Conservation (phyloP, 805 yeast species). For the Metschnikowia baotianmanensis region DNA sequence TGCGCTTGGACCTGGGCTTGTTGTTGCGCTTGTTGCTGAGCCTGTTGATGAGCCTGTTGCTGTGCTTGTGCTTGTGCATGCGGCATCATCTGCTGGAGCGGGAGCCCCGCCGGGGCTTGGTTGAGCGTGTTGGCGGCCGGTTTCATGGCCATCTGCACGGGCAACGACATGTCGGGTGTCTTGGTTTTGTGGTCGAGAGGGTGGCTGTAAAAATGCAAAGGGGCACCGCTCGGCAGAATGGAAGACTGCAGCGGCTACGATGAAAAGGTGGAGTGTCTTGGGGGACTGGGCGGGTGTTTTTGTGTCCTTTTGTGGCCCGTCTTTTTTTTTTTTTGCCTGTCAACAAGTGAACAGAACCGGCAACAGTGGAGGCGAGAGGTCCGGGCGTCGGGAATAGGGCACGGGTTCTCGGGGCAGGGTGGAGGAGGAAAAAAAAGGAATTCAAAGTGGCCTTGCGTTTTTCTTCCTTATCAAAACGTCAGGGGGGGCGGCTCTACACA, state of each 20-base stretch:
- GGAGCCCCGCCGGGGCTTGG: conserved; percentile 15
- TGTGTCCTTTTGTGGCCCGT: no score
- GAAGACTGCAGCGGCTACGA: neutral
- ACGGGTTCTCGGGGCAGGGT: neutral
- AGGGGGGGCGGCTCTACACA: conserved; percentile 3
- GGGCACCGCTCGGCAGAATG: neutral
- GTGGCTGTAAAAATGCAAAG: neutral
- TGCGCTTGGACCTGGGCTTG: conserved; percentile 14
- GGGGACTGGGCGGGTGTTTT: no score
- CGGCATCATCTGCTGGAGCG: conserved; percentile 21
- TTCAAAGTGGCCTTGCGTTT: no score
- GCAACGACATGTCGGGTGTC: conserved; percentile 15
- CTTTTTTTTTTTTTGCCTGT: no score
- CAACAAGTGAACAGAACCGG: no score
- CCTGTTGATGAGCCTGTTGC: conserved; percentile 18
- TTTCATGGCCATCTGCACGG: conserved; percentile 23
- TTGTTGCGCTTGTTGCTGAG: conserved; percentile 14
- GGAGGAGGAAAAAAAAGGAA: neutral
- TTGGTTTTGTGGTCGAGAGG: neutral
- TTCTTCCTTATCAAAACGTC: no score
- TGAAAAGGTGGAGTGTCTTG: no score
- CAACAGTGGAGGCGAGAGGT: no score
- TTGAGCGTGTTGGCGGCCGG: conserved; percentile 12
- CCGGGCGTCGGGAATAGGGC: no score
- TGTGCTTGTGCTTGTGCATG: conserved; percentile 16